A percentile compares a stretch with the other conserved stretches of the same genome.
These are phyloP conservation scores for Parathielavia hyrcaniae DNA, from an alignment of 495 filamentous ascomycete genomes.

Conservation along the genomic window DNA sequence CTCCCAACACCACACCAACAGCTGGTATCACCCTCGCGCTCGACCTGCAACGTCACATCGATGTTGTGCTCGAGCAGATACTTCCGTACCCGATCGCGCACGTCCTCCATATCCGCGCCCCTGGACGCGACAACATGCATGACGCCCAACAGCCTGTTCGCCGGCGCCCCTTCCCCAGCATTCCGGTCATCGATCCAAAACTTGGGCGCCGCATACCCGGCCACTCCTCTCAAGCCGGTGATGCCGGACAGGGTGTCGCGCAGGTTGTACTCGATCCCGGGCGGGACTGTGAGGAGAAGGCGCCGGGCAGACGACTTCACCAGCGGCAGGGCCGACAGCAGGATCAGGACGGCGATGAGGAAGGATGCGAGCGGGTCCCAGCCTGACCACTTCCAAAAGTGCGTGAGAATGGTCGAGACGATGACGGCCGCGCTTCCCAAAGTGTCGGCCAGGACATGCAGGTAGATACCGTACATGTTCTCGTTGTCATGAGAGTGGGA, in stretches of 20 bases:
- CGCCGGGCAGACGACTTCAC: conserved; percentile 77
- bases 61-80: conserved; percentile 58
- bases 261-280: conserved; percentile 79
- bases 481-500: conserved; percentile 78
- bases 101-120: conserved; percentile 67
- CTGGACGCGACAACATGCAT: conserved; percentile 74
- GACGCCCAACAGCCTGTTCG: conserved; percentile 59
- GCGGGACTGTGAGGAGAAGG: conserved; percentile 76
- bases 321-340: conserved; percentile 78
- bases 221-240: conserved; percentile 73
- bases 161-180: conserved; percentile 28
- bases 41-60: conserved; percentile 67
- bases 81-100: conserved; percentile 57
- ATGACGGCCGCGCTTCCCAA: conserved; percentile 93
- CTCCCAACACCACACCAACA: conserved; percentile 69
- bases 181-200: conserved; percentile 87
- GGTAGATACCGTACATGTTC: conserved; percentile 98
- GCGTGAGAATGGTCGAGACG: conserved; percentile 79
- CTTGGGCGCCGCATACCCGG: conserved; percentile 76
- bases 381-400: conserved; percentile 82
- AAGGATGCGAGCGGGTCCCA: conserved; percentile 94
- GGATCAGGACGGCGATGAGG: conserved; percentile 88
- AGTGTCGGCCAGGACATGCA: conserved; percentile 93
- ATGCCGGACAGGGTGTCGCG: conserved; percentile 81
- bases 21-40: conserved; percentile 65